Base-by-base conservation (phyloP, 129 eudicot species). In the Centrapalus pauciflorus region DNA sequence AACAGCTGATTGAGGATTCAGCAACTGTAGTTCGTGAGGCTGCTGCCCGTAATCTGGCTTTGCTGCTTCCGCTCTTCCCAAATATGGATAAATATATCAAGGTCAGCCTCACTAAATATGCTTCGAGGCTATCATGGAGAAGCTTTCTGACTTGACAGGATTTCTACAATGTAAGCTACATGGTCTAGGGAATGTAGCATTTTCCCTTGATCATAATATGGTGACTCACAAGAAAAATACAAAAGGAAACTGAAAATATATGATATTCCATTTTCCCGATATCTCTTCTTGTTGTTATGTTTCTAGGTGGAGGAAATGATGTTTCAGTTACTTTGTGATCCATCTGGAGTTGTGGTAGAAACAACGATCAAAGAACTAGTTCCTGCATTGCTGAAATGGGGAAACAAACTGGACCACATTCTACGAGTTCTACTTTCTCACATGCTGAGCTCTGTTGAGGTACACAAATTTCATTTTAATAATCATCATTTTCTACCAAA, bases 51-150 rank as follows among this genome's bases (percentile, higher is more conserved):
- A 93, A 93, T 78, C 86, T 93, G 78, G 95, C 98, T 38, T 74
- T 93, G 95, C 82, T 93, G 84, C 95, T 93, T 79, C 95, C 96
- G 7, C 96, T 88, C 80, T 93, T 93, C 79, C 98, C 96, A 73
- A 93, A 82, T 71, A 80, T 67, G 50, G 95, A 85, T 75, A 93
- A 93, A 93, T 88, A 88, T 93, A 79, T 88, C 95, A 93, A 93
- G 98, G 98, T 93, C 96, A 93, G 96, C 98, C 88, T 88, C 96
- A 85, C 90, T 92, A 85, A 77, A 87, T 81, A 87, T 78, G 95
- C 85, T 87, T 84, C 95, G 89, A 85, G 95, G 95, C 95, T 80
- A 88, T 88, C 91, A 85, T 83, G 95, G 95, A 77, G 96, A 88
- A 81, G 96, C 85, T 81, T 76, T 88, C 87, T 81, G 96, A 85